Conservation (phyloP, 169 alveolate genomes). For the Plasmodium relictum region DNA sequence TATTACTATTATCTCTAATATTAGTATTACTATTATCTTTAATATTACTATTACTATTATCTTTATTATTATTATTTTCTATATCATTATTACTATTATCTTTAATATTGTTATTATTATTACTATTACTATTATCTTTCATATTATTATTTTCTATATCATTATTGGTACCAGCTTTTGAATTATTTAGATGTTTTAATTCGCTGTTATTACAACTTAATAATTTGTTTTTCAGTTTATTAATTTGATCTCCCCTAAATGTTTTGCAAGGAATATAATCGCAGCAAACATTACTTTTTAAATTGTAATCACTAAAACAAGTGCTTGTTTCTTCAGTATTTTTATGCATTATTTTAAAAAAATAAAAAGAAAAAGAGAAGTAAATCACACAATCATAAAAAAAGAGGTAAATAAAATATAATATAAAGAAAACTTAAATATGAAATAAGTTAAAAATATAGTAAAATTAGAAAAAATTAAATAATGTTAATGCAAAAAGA, state of each 20-base stretch:
- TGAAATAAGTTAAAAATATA: too few species aligned
- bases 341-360: neutral
- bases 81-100: neutral
- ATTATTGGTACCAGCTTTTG: neutral
- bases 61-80: neutral
- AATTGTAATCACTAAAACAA: neutral
- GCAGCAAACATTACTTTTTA: constrained; percentile 6
- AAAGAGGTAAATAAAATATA: neutral
- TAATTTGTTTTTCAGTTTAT: constrained; percentile 1
- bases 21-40: neutral
- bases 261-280: constrained; percentile 1
- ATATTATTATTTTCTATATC: neutral
- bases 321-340: neutral
- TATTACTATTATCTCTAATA: neutral
- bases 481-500: too few species aligned
- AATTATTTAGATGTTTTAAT: neutral
- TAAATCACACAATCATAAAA: neutral
- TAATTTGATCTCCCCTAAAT: constrained; percentile 3
- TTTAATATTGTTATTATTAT: neutral
- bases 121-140: neutral
- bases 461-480: too few species aligned
- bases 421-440: too few species aligned
- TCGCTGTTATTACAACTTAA: neutral
- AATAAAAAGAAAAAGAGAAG: neutral
- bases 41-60: neutral